Evolutionary conservation across 2,329 filamentous ascomycete genomes (phyloP), one percentile per base, ranked within the genome.

Genomic region (Penicillium thymicola): DNA sequence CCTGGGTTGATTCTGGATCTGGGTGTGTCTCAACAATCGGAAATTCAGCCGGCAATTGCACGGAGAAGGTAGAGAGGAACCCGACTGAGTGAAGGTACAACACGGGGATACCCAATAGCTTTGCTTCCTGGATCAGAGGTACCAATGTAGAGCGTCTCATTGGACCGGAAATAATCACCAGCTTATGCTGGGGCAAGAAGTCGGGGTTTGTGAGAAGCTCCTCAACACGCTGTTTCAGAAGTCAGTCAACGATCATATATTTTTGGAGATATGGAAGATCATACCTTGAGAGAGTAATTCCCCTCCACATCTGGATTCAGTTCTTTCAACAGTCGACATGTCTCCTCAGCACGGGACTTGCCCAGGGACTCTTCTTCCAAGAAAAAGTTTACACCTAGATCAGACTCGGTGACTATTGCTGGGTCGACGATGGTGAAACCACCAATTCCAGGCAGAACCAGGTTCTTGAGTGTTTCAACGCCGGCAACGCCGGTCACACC

Each of bases 301-400:
- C 92, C 93, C 57, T 89, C 76, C 1, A 97, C 94, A 68, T 97
- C 94, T 2, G 92, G 92, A 69, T 99, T 99, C 59, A 99, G 80
- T 74, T 99, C 95, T 59, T 86, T 81, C 42, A 99, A 80, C 53
- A 93, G 80, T 59, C 87, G 86, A 56, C 88, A 87, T 53, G 89
- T 89, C 70, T 89, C 87, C 71, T 91, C 83, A 2, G 93, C 90
- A 64, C 94, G 86, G 27, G 86, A 86, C 67, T 86, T 87, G 51
- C 92, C 92, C 37, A 96, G 72, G 62, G 86, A 88, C 47, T 81
- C 79, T 65, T 94, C 86, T 59, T 96, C 90, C 0, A 99, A 80
- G 69, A 99, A 99, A 81, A 99, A 99, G 76, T 99, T 99, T 60
- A 97, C 88, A 5, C 95, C 94, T 40, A 99, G 79, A 68, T 99